A percentile compares a stretch with the other conserved stretches of the same genome.
phyloP scores from a whole-genome alignment of 2,329 filamentous ascomycete species.

The Alternaria gansuensis region DNA sequence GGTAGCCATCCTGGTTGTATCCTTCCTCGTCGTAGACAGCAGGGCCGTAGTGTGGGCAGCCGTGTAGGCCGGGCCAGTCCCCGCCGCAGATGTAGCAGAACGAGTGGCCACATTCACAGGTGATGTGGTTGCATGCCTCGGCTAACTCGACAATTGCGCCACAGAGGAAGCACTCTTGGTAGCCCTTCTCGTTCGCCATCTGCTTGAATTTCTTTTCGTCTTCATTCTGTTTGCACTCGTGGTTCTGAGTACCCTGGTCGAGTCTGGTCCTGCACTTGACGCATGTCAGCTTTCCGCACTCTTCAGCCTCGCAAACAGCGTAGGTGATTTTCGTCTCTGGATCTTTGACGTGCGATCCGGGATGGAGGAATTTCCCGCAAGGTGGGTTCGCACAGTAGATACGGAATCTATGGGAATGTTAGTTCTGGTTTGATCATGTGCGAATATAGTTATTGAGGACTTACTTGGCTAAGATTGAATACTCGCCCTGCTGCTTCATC shows the following conservation, averaged over 20 bases:
- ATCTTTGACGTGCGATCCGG: conserved; percentile 30
- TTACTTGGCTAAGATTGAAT: conserved; percentile 40
- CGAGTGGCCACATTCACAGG: conserved; percentile 40
- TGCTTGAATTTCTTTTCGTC: conserved; percentile 39
- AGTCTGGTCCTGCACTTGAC: conserved; percentile 36
- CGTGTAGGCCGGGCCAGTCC: conserved; percentile 41
- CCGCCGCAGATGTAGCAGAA: conserved; percentile 51
- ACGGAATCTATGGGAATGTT: conserved; percentile 31
- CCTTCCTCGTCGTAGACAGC: conserved; percentile 43
- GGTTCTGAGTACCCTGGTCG: conserved; percentile 13
- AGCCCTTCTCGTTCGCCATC: conserved; percentile 37
- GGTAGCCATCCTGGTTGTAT: conserved; percentile 46
- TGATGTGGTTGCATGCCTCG: conserved; percentile 50
- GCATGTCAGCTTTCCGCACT: conserved; percentile 38
- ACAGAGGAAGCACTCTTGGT: conserved; percentile 42
- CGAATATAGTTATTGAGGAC: conserved; percentile 5
- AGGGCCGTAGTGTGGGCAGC: conserved; percentile 45
- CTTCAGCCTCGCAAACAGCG: conserved; percentile 34
- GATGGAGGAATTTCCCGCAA: conserved; percentile 39
- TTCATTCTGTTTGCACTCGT: conserved; percentile 36
- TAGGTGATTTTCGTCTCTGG: conserved; percentile 24
- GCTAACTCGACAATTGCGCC: conserved; percentile 38
- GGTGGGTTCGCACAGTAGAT: conserved; percentile 37
- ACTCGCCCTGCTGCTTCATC: conserved; percentile 42
- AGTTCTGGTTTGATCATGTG: neutral